Evolutionary conservation across 495 filamentous ascomycete species (phyloP), one percentile per base, ranked within the genome.

Genomic region (Penicillium egyptiacum): DNA sequence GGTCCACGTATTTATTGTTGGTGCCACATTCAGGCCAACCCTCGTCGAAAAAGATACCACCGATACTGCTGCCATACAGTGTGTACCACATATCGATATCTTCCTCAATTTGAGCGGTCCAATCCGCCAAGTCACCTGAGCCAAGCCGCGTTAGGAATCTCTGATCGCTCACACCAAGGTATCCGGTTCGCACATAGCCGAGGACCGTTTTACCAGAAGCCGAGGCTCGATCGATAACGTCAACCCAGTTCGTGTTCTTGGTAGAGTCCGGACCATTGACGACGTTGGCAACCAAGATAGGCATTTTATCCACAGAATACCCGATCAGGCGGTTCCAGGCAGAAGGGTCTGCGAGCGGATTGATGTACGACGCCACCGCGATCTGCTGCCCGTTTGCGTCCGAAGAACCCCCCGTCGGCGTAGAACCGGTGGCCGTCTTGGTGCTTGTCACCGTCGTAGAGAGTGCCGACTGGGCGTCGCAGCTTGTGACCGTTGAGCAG

Each of bases 121-220:
- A 67, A 39, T 64, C 61, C 0, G 61, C 57, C 4, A 62, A 28
- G 28, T 58, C 26, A 0, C 26, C 20, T 4, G 58, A 63, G 45
- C 64, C 64, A 0, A 67, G 55, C 17, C 64, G 58, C 1, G 64
- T 67, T 2, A 17, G 20, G 50, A 61, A 67, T 20, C 59, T 50
- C 20, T 67, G 60, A 0, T 33, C 0, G n/a, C 64, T 67, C 3
- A 59, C 49, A 7, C 64, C 64, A 11, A 67, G 56, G 12, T 67
- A 67, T n/a, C 64, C 64, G 0, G 64, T 63, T 22, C 64, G 52
- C 4, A 67, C 58, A 31, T 67, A 67, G 44, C 64, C 64, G 7
- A 67, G 58, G 6, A 67, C 42, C 4, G 17, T 56, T 52, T 67
- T 63, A 5, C 56, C 56, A 2, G 45, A 40, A 35, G 17, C 9